Conservation (phyloP, 495 filamentous ascomycete species). For the Evernia prunastri region DNA sequence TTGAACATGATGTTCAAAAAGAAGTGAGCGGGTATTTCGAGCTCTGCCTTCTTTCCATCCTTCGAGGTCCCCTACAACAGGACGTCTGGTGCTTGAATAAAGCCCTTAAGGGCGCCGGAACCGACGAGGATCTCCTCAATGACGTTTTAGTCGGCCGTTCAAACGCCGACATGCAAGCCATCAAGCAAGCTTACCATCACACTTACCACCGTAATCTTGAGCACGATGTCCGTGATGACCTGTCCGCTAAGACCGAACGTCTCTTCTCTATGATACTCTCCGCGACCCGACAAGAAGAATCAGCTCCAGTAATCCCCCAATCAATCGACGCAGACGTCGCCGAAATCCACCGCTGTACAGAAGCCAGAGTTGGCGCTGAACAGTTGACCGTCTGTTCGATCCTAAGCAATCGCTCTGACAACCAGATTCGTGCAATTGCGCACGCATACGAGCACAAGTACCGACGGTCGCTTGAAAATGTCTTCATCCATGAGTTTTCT, state of each 20-base stretch:
- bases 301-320: slow-evolving; percentile 60
- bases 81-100: slow-evolving; percentile 60
- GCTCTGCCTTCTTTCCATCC: slow-evolving; percentile 59
- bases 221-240: slow-evolving; percentile 62
- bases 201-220: slow-evolving; percentile 56
- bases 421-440: slow-evolving; percentile 73
- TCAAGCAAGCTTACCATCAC: slow-evolving; percentile 68
- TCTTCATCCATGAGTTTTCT: slow-evolving; percentile 72
- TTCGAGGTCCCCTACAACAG: slow-evolving; percentile 67
- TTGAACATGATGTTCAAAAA: slow-evolving; percentile 66
- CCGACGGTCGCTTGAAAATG: slow-evolving; percentile 56
- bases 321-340: slow-evolving; percentile 64
- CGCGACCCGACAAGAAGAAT: slow-evolving; percentile 67
- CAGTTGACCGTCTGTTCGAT: slow-evolving; percentile 70
- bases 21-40: slow-evolving; percentile 72
- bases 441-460: slow-evolving; percentile 63
- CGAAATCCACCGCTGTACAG: slow-evolving; percentile 65
- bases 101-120: slow-evolving; percentile 71
- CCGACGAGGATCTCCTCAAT: slow-evolving; percentile 77
- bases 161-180: slow-evolving; percentile 77
- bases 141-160: slow-evolving; percentile 76
- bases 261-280: slow-evolving; percentile 74
- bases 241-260: slow-evolving; percentile 75
- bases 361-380: slow-evolving; percentile 64
- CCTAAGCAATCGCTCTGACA: slow-evolving; percentile 63